Evolutionary conservation across 352 stramenopile species (phyloP).

Genomic region (Phytophthora tubulina): DNA sequence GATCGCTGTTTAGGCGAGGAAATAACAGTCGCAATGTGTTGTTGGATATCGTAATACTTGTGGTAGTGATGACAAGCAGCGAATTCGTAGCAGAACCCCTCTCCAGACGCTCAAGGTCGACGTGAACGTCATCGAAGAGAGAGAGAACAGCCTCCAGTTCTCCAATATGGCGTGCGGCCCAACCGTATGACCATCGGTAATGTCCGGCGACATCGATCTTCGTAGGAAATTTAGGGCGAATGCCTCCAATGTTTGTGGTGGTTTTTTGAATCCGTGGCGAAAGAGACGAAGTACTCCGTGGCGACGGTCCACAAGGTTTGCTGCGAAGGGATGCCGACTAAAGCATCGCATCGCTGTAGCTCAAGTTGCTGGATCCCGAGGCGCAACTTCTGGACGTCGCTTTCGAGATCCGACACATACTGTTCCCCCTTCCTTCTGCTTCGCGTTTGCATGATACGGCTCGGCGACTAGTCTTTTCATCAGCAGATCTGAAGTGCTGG

Average conservation of each 20-base stretch:
- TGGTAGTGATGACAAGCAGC: not conserved
- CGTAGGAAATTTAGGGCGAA: slow-evolving; percentile 3
- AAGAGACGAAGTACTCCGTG: not conserved
- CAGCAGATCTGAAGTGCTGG: too few species aligned
- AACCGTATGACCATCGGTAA: not conserved
- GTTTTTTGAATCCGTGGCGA: not conserved
- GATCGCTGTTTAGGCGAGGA: not conserved
- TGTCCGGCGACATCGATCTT: not conserved
- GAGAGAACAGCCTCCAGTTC: slow-evolving; percentile 4
- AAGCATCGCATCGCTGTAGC: too few species aligned
- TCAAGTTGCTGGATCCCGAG: too few species aligned
- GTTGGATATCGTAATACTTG: not conserved
- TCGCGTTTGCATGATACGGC: too few species aligned
- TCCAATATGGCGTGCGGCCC: not conserved
- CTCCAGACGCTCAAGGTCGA: not conserved
- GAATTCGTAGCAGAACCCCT: not conserved
- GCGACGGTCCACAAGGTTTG: not conserved
- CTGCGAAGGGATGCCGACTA: too few species aligned
- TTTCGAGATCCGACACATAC: too few species aligned
- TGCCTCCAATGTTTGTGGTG: not conserved
- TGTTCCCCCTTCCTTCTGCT: too few species aligned
- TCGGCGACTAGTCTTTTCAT: too few species aligned
- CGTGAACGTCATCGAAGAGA: not conserved
- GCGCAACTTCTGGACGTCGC: too few species aligned
- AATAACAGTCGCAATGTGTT: not conserved